These are phyloP conservation scores for Pichia inconspicua DNA, from an alignment of 1,139 yeast genomes.

Conservation along the genomic window DNA sequence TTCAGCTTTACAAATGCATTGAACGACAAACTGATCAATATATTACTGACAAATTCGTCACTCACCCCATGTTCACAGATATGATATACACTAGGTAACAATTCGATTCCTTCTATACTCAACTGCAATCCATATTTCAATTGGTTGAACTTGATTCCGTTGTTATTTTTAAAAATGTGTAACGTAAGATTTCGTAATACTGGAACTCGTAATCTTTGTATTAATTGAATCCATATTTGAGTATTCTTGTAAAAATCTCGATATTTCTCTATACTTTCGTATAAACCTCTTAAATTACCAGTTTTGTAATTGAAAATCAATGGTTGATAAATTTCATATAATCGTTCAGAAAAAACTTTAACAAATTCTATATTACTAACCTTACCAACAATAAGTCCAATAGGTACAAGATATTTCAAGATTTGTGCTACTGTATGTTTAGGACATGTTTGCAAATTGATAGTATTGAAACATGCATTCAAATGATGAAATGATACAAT, in stretches of 20 bases:
- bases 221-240: slow-evolving; percentile 33
- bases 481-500: slow-evolving; percentile 51
- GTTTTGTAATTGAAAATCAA: slow-evolving; percentile 30
- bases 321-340: slow-evolving; percentile 14
- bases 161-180: slow-evolving; percentile 21
- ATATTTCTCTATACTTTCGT: slow-evolving; percentile 28
- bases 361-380: slow-evolving; percentile 31
- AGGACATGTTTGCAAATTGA: slow-evolving; percentile 26
- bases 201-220: slow-evolving; percentile 37
- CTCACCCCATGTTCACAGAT: slow-evolving; percentile 1
- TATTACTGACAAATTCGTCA: slow-evolving; percentile 33
- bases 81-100: slow-evolving; percentile 2
- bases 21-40: slow-evolving; percentile 43
- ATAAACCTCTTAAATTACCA: slow-evolving; percentile 38
- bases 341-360: background rate
- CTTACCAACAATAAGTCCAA: slow-evolving; percentile 47
- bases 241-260: slow-evolving; percentile 33
- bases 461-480: slow-evolving; percentile 49
- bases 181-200: slow-evolving; percentile 40
- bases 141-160: slow-evolving; percentile 12
- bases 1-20: slow-evolving; percentile 49
- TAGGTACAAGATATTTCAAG: slow-evolving; percentile 49
- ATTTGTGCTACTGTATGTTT: slow-evolving; percentile 33
- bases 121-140: slow-evolving; percentile 16
- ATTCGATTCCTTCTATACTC: slow-evolving; percentile 13